Percentiles rank a stretch among this genome's conserved stretches.
Conservation (phyloP, 1,284 basidiomycete genomes). For the Microbotryum saponariae region DNA sequence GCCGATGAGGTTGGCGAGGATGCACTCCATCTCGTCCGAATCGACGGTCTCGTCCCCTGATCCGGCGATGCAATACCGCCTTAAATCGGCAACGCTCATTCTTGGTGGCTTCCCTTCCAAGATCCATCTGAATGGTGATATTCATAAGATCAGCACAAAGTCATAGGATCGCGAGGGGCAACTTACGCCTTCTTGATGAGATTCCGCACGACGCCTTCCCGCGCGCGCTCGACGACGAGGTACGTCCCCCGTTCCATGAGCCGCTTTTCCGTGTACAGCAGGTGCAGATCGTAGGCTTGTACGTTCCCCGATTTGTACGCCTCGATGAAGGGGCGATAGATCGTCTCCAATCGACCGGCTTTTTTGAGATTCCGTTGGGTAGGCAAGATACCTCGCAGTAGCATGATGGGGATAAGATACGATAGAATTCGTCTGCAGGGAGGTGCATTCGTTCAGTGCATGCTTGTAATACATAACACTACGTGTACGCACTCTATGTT, state of each 20-base stretch:
- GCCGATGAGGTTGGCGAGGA: slow-evolving; percentile 88
- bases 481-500: slow-evolving; percentile 22
- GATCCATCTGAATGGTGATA: slow-evolving; percentile 57
- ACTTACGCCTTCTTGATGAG: slow-evolving; percentile 79
- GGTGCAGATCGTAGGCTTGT: slow-evolving; percentile 65
- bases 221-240: slow-evolving; percentile 75
- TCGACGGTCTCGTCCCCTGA: slow-evolving; percentile 40
- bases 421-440: slow-evolving; percentile 67
- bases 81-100: slow-evolving; percentile 69
- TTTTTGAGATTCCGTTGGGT: slow-evolving; percentile 45
- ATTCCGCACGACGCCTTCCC: slow-evolving; percentile 76
- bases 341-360: slow-evolving; percentile 50
- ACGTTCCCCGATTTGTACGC: slow-evolving; percentile 74
- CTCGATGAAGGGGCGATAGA: slow-evolving; percentile 71
- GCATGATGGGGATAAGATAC: slow-evolving; percentile 79
- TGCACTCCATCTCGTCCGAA: slow-evolving; percentile 81
- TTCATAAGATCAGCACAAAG: neutral
- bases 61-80: slow-evolving; percentile 38
- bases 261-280: slow-evolving; percentile 57
- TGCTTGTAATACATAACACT: neutral
- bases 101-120: slow-evolving; percentile 61
- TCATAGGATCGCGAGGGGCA: neutral
- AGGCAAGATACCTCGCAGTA: slow-evolving; percentile 77
- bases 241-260: slow-evolving; percentile 76
- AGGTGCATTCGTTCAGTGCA: slow-evolving; percentile 5